Evolutionary conservation across 2,329 filamentous ascomycete species (phyloP), one percentile per base, ranked within the genome.

Genomic region (Fusarium staphyleae): DNA sequence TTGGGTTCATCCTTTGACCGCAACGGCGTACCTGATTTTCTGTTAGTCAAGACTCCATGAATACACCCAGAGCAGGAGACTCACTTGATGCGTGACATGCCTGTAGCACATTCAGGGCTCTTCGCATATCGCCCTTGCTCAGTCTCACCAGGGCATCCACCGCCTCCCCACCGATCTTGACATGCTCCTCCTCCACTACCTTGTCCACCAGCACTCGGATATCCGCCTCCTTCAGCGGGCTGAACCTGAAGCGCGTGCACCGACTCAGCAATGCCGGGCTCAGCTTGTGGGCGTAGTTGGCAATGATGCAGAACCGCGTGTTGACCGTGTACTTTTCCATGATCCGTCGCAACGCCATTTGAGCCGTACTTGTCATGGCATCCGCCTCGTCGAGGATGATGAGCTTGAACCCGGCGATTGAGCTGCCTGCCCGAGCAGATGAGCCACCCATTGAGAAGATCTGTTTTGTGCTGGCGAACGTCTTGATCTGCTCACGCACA

Each of bases 271-370:
- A 80, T 0, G 95, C 95, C 0, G 95, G 93, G 11, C 91, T 96
- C 32, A 99, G 86, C 75, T 99, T 99, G 78, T 99, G 95, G 24
- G 95, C 95, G 75, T 99, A 99, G 77, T 99, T 99, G 66, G 95
- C 95, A 66, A 99, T 98, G 70, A 99, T 91, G 77, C 93, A 98
- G 77, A 99, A 99, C 45, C 95, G 83, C 3, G 95, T 97, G 77
- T 99, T 99, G 55, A 90, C 90, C 1, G 95, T 99, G 78, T 99
- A 99, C 77, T 96, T 96, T 72, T 99, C 95, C 95, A 99, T 99
- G 70, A 99, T 98, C 40, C 95, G 82, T 57, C 95, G 85, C 48
- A 99, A 80, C 0, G 95, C 95, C 93, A 99, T 99, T 75, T 99
- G 95, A 5, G 95, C 95, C 1, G 93, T 96, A 47, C 91, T 89